These are phyloP conservation scores for Cystobasidium slooffiae DNA, from an alignment of 1,284 basidiomycete genomes.

Conservation along the genomic window DNA sequence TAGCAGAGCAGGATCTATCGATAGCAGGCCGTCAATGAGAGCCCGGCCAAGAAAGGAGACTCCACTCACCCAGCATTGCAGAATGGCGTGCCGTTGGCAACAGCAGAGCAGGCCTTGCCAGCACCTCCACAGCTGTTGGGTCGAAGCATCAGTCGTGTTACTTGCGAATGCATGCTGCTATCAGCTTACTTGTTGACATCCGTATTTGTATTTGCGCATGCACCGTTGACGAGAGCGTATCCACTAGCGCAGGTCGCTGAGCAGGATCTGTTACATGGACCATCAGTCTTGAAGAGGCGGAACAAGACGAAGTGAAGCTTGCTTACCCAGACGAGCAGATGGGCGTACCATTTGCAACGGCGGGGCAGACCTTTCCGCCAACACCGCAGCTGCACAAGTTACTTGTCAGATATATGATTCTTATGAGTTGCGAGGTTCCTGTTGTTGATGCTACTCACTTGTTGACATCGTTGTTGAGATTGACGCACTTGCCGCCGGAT, in stretches of 20 bases:
- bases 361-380: background rate
- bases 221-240: background rate
- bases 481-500: constrained; percentile 3
- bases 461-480: background rate
- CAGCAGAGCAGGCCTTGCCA: constrained; percentile 9
- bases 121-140: background rate
- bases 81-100: background rate
- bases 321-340: constrained; percentile 1
- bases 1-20: background rate
- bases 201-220: constrained; percentile 8
- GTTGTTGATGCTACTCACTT: background rate
- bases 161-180: background rate
- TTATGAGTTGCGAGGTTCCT: background rate
- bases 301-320: no score
- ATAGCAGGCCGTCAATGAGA: background rate
- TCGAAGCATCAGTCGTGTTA: no score
- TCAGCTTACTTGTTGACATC: constrained; percentile 46
- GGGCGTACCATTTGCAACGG: constrained; percentile 6
- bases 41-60: background rate
- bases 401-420: background rate
- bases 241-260: constrained; percentile 8
- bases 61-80: background rate
- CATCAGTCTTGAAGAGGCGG: background rate
- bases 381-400: constrained; percentile 3
- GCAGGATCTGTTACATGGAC: background rate